Evolutionary conservation across 495 filamentous ascomycete genomes (phyloP), one percentile per base, ranked within the genome.

Genomic region (Daldinia caldariorum): DNA sequence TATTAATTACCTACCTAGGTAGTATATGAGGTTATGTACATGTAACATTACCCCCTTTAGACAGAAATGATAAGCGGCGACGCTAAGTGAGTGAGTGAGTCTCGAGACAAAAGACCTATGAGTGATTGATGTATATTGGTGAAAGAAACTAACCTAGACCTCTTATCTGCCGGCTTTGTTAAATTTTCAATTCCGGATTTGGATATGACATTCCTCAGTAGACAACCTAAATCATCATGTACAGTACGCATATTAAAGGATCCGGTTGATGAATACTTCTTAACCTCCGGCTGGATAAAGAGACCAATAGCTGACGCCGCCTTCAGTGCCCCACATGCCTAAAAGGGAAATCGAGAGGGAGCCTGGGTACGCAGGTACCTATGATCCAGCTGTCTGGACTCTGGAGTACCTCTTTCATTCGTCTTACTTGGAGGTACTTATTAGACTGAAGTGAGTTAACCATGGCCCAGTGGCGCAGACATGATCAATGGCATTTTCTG

Each of bases 341-440:
- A 69, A 69, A 64, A 22, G 4, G 66, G 66, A 63, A 69, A 64
- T 59, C 37, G 18, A 12, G 51, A 63, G 35, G 43, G 53, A 61
- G 38, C 50, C 50, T 14, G 32, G 26, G 43, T 53, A 53, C 50
- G 13, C 31, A n/a, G 26, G 32, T 35, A 37, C 53, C 29, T 56
- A 56, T 18, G n/a, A 55, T 34, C 51, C 9, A 45, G 16, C 7
- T 9, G 6, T 18, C 16, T 18, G 41, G 41, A 43, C 13, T 18
- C 16, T 18, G 41, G 41, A 43, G 39, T 26, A 26, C 26, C 34
- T 34, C 4, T 35, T 35, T 35, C 38, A 10, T 57, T 37, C 38
- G 13, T 50, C 41, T 47, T 50, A 32, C 22, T 26, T 26, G 26
- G 26, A 26, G 26, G 26, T 26, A 26, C 26, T 26, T 26, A 26